Evolutionary conservation across 1,284 basidiomycete genomes (phyloP), one percentile per base, ranked within the genome.

Genomic region (Ceratobasidium sp.): DNA sequence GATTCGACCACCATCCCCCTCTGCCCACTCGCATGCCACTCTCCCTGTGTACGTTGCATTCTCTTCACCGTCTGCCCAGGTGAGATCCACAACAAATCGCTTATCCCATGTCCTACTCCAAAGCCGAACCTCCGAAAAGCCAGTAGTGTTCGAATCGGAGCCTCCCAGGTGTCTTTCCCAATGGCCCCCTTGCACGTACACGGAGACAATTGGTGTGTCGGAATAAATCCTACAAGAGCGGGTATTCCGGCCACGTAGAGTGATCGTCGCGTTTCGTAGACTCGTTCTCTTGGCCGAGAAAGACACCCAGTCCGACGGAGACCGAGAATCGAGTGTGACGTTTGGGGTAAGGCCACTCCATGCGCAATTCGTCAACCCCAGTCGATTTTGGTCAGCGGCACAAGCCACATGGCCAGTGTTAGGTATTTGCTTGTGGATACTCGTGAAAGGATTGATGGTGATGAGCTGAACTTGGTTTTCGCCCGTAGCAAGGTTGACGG

Each of bases 51-150:
- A 80, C 62, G 80, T 77, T n/a, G 79, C 78, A 6, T 11, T 54
- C 66, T 76, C 69, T 29, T 76, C 81, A 40, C 79, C 74, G 43
- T 80, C 64, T 0, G 76, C 76, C 6, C 87, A 87, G 54, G 85
- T 84, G 44, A 89, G 83, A 78, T 89, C 87, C 29, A 92, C 88
- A 43, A 85, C 85, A 78, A 92, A 92, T 78, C 82, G 83, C 78
- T 85, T 85, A 15, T 86, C 89, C 89, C 92, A 94, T n/a, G 85
- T 86, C 37, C 92, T 86, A 76, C 89, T 91, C 91, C 91, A 94
- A 17, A 94, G 83, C 64, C 86, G 82, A 68, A 92, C 70, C 80
- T 88, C 85, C 43, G 81, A 82, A 49, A 89, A 69, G 0, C 88
- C 89, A 6, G 80, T 80, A 87, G 79, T 46, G 84, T 84, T 80